A percentile compares a stretch with the other conserved stretches of the same genome.
Conservation (phyloP, 768 basidiomycete species). For the Ramaria rubella region DNA sequence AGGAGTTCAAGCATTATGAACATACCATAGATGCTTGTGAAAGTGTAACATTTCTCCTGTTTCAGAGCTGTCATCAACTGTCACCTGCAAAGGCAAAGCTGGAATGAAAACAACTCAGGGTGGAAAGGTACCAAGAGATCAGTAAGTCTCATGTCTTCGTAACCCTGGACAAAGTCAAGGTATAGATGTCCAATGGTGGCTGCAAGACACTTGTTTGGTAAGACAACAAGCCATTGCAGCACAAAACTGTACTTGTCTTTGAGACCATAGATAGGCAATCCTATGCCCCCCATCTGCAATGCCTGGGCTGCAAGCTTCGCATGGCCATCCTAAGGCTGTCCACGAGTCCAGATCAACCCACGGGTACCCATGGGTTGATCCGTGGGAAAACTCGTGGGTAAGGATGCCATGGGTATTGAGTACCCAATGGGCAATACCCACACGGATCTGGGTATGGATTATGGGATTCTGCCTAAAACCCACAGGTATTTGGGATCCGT, state of each 20-base stretch:
- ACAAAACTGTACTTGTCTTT: constrained; percentile 25
- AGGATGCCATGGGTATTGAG: no score
- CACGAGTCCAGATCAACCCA: no score
- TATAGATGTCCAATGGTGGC: constrained; percentile 26
- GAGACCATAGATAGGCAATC: constrained; percentile 24
- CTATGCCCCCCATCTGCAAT: constrained; percentile 25
- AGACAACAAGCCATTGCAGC: constrained; percentile 14
- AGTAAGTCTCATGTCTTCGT: constrained; percentile 18
- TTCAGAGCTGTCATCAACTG: constrained; percentile 28
- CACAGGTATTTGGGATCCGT: no score
- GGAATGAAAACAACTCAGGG: neutral
- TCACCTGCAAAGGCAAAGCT: constrained; percentile 25
- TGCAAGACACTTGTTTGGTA: constrained; percentile 23
- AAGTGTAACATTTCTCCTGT: constrained; percentile 23
- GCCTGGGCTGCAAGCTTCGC: constrained; percentile 24
- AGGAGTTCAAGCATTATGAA: neutral
- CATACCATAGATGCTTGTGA: constrained; percentile 8
- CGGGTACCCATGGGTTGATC: no score
- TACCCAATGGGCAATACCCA: no score
- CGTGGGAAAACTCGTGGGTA: no score
- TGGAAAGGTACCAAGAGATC: neutral
- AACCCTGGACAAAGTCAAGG: constrained; percentile 26
- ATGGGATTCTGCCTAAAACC: no score
- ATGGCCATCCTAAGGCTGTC: constrained; percentile 29
- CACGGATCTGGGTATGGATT: no score